phyloP scores from a whole-genome alignment of 2,329 filamentous ascomycete species.

The Penicillium aurantiogriseum region DNA sequence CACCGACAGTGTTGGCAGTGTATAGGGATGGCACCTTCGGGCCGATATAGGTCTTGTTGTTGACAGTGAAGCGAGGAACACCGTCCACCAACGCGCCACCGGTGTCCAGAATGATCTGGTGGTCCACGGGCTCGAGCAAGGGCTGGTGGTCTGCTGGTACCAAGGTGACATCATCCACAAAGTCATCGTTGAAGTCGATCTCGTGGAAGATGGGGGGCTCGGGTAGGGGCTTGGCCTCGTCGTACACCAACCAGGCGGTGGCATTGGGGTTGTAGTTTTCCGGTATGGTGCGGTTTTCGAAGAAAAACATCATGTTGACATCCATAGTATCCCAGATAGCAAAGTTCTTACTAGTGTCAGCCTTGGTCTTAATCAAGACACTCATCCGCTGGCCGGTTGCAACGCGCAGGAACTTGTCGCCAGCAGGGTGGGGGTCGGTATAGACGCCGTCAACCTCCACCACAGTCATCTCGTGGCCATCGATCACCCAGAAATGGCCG shows the following conservation, averaged over 20 bases:
- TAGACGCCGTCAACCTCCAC: slow-evolving; percentile 41
- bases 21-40: slow-evolving; percentile 80
- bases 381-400: slow-evolving; percentile 64
- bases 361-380: slow-evolving; percentile 59
- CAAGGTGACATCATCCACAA: slow-evolving; percentile 63
- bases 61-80: slow-evolving; percentile 61
- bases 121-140: slow-evolving; percentile 30
- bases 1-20: slow-evolving; percentile 64
- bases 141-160: slow-evolving; percentile 26
- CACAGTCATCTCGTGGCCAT: slow-evolving; percentile 42
- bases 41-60: slow-evolving; percentile 70
- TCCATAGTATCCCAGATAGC: slow-evolving; percentile 70
- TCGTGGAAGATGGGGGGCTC: slow-evolving; percentile 50
- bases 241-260: slow-evolving; percentile 52
- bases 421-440: slow-evolving; percentile 37
- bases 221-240: slow-evolving; percentile 47
- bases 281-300: slow-evolving; percentile 51
- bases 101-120: slow-evolving; percentile 41
- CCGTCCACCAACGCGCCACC: slow-evolving; percentile 69
- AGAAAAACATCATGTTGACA: slow-evolving; percentile 48
- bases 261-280: slow-evolving; percentile 61
- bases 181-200: slow-evolving; percentile 55
- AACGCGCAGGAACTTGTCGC: slow-evolving; percentile 64
- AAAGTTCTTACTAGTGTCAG: slow-evolving; percentile 62
- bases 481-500: slow-evolving; percentile 49